Conservation (phyloP, 1,139 yeast species). For the Saccharomyces hybrid region DNA sequence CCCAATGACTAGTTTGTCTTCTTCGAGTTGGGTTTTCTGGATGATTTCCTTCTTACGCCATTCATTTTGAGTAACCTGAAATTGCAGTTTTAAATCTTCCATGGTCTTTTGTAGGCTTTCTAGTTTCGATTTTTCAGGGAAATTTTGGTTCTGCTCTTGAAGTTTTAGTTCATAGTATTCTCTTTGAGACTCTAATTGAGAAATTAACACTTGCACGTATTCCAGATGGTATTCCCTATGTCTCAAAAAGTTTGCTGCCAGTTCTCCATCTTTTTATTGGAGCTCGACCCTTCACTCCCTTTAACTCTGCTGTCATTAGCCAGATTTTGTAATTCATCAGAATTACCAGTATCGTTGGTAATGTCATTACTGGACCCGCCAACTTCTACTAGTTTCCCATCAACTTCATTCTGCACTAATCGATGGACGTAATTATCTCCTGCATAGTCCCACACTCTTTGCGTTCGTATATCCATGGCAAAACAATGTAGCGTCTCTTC, state of each 20-base stretch:
- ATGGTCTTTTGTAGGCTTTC: conserved; percentile 24
- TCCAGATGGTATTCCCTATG: conserved; percentile 59
- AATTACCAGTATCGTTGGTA: background rate
- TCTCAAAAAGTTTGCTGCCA: conserved; percentile 34
- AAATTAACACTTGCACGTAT: conserved; percentile 67
- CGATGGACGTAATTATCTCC: conserved; percentile 89
- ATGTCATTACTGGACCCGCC: conserved; percentile 11
- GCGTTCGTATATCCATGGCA: conserved; percentile 80
- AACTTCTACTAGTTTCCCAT: conserved; percentile 76
- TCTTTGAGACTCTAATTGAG: conserved; percentile 84
- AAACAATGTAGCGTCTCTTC: conserved; percentile 76
- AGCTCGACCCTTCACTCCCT: conserved; percentile 7
- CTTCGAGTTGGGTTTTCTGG: conserved; percentile 33
- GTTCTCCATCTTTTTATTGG: conserved; percentile 17
- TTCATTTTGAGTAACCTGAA: conserved; percentile 7
- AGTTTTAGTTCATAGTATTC: conserved; percentile 69
- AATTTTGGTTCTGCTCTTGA: conserved; percentile 29
- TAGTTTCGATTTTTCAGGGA: conserved; percentile 27
- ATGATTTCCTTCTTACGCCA: conserved; percentile 9
- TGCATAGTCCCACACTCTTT: conserved; percentile 93
- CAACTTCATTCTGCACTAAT: conserved; percentile 72
- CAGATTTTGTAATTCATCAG: background rate
- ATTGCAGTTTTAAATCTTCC: conserved; percentile 6
- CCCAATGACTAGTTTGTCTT: conserved; percentile 47
- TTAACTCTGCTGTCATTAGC: conserved; percentile 3